phyloP scores from a whole-genome alignment of 345 rosid genomes.

The Eucalyptus regnans region DNA sequence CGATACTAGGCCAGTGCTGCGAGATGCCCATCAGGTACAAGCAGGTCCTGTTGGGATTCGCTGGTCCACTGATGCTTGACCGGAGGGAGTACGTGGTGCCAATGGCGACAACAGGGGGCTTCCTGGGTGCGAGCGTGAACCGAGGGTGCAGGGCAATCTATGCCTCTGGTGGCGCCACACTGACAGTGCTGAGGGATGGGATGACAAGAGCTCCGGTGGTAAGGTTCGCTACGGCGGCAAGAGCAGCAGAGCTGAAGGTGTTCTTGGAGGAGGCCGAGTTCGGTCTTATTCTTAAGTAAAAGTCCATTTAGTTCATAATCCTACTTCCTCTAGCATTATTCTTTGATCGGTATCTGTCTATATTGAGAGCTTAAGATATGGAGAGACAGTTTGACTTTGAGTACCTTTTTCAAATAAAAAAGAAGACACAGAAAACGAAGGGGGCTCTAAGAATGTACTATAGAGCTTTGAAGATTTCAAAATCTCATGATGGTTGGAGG shows the following conservation, averaged over 20 bases:
- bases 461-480: no score
- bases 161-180: not conserved
- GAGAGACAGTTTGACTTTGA: no score
- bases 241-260: not conserved
- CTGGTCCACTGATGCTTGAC: not conserved
- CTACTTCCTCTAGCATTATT: not conserved
- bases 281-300: not conserved
- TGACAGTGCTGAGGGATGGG: not conserved
- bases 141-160: not conserved
- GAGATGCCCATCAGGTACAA: not conserved
- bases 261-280: not conserved
- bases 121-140: not conserved
- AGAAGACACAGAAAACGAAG: no score
- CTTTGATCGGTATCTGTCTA: not conserved
- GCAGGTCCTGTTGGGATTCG: not conserved
- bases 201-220: not conserved
- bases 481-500: no score
- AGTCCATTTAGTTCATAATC: no score
- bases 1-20: not conserved
- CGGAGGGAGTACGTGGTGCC: not conserved
- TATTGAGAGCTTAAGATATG: no score
- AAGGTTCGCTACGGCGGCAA: not conserved
- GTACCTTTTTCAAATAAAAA: no score
- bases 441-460: no score
- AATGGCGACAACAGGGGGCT: not conserved